These are phyloP conservation scores for Xerocomus subilludens DNA, from an alignment of 1,284 basidiomycete species.

Conservation along the genomic window DNA sequence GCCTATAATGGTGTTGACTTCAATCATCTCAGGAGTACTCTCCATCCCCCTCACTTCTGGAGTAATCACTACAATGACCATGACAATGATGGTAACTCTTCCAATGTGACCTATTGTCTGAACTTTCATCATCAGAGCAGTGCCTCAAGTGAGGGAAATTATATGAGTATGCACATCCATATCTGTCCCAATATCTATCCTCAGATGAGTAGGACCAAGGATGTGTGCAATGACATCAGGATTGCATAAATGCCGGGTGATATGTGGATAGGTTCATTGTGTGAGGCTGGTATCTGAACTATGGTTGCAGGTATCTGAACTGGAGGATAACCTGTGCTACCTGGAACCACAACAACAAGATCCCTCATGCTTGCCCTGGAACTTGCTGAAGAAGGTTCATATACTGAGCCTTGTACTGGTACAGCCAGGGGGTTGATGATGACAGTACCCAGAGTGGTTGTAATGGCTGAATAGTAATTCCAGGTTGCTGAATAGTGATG, in stretches of 20 bases:
- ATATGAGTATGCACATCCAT: conserved; percentile 22
- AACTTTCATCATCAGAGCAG: conserved; percentile 13
- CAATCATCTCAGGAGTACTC: conserved; percentile 31
- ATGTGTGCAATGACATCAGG: conserved; percentile 23
- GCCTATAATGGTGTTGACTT: conserved; percentile 20
- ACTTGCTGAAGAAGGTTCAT: conserved; percentile 32
- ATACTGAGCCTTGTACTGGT: conserved; percentile 22
- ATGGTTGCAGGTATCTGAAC: conserved; percentile 28
- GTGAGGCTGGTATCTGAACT: conserved; percentile 36
- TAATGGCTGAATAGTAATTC: background rate
- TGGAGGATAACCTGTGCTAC: conserved; percentile 28
- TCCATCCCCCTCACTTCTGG: conserved; percentile 8
- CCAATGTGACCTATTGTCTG: conserved; percentile 15
- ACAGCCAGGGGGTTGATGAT: conserved; percentile 42
- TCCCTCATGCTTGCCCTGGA: conserved; percentile 38
- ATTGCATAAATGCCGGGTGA: conserved; percentile 41
- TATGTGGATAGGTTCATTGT: conserved; percentile 31
- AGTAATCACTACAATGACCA: conserved; percentile 5
- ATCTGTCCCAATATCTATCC: conserved; percentile 23
- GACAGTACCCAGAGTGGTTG: conserved; percentile 23
- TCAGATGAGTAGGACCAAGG: conserved; percentile 43
- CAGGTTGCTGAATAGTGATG: conserved; percentile 27
- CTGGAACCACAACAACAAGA: conserved; percentile 36
- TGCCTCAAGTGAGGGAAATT: background rate
- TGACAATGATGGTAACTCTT: background rate